These are phyloP conservation scores for Loxodes magnus DNA, from an alignment of 73 alveolate species.

Conservation along the genomic window DNA sequence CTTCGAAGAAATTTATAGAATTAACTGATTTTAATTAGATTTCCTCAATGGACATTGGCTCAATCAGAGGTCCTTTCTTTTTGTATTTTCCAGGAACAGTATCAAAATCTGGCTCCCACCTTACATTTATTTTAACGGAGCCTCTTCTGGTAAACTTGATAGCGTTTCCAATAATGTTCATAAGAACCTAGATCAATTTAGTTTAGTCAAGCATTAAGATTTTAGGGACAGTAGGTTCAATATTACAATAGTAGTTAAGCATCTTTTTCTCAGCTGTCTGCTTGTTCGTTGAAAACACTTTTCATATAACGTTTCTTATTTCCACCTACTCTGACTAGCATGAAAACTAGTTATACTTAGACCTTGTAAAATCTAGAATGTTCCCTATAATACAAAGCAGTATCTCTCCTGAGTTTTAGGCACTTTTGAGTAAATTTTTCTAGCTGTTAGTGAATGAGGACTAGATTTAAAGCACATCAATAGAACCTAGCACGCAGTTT, in stretches of 20 bases:
- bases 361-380: conserved; percentile 26
- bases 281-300: not conserved
- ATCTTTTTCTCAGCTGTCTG: conserved; percentile 4
- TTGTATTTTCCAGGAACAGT: too few relatives aligned
- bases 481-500: conserved; percentile 17
- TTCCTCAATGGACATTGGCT: too few relatives aligned
- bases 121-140: conserved; percentile 12
- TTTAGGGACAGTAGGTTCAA: conserved; percentile 2
- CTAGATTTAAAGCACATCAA: not conserved
- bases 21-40: too few relatives aligned
- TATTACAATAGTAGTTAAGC: conserved; percentile 9
- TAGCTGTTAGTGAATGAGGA: conserved; percentile 5
- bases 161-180: conserved; percentile 33
- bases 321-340: conserved; percentile 1
- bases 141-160: conserved; percentile 34
- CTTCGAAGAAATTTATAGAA: too few relatives aligned
- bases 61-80: too few relatives aligned
- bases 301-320: not conserved
- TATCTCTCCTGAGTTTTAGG: conserved; percentile 19
- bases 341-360: conserved; percentile 13
- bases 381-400: conserved; percentile 27
- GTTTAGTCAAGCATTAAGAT: conserved; percentile 2
- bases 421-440: conserved; percentile 6
- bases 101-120: not conserved
- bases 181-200: conserved; percentile 27